Evolutionary conservation across 169 alveolate species (phyloP), one percentile per base, ranked within the genome.

Genomic region (Plasmodium coatneyi): DNA sequence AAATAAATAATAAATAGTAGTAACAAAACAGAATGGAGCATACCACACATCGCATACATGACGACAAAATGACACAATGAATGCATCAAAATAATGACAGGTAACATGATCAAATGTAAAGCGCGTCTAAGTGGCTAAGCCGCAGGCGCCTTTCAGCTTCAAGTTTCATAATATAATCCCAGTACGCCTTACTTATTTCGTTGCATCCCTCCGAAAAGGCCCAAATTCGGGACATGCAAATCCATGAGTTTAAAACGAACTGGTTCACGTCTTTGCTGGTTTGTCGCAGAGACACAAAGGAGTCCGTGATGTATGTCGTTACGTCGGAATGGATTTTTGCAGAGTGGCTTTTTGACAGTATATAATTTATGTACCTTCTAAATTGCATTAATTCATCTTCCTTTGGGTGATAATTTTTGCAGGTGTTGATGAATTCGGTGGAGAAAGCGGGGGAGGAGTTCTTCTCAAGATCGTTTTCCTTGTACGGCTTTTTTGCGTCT

Each of bases 301-400:
- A 22, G 60, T 89, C 94, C 5, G 94, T 89, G 46, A 89, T 89
- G 49, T 89, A 89, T n/a, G 81, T 79, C 30, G 87, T 56, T 60
- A 89, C 46, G 19, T 89, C 84, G 5, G 80, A 25, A 39, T 34
- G 66, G 34, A 89, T 79, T 89, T 89, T 89, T 34, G 94, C 94
- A n/a, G 90, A 60, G 52, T 89, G 71, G 34, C 70, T 89, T 89
- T 89, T 89, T n/a, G 82, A 89, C 36, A 89, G 81, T 60, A 89
- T 78, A 89, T 89, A 89, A 89, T 89, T 89, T 60, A 89, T 78
- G 54, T 89, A 89, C 81, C 94, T 79, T 79, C 94, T 89, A 89
- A 79, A 89, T 89, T 89, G 94, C 89, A 89, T 89, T 79, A 89
- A 36, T 89, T 79, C 94, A 7, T 60, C 71, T 66, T 89, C 82